Conservation (phyloP, 352 stramenopile species). For the Lagenidium sp. region DNA sequence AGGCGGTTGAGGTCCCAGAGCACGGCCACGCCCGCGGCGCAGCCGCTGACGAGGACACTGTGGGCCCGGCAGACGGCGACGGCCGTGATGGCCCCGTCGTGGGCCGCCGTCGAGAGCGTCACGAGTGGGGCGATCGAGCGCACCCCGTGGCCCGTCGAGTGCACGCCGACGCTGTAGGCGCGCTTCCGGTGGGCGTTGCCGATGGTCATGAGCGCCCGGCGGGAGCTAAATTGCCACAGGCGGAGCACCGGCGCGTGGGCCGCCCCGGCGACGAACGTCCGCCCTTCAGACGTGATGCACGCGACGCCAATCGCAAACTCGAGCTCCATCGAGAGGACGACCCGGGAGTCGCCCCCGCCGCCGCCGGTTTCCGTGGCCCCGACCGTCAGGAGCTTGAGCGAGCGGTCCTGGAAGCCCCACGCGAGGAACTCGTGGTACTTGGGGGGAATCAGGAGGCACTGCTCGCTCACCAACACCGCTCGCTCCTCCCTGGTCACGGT, state of each 20-base stretch:
- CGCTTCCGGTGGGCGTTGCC: slow-evolving; percentile 6
- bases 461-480: slow-evolving; percentile 24
- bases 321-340: slow-evolving; percentile 49
- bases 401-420: slow-evolving; percentile 59
- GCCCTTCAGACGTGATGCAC: slow-evolving; percentile 50
- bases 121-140: slow-evolving; percentile 32
- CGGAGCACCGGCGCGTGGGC: slow-evolving; percentile 32
- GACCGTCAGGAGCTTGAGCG: slow-evolving; percentile 46
- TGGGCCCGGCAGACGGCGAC: slow-evolving; percentile 49
- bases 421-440: slow-evolving; percentile 56
- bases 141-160: slow-evolving; percentile 13
- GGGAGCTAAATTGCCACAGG: slow-evolving; percentile 33
- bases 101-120: slow-evolving; percentile 31
- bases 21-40: slow-evolving; percentile 33
- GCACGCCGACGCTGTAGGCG: slow-evolving; percentile 22
- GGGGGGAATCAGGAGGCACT: slow-evolving; percentile 53
- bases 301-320: slow-evolving; percentile 41
- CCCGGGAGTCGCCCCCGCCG: slow-evolving; percentile 43
- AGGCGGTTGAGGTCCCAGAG: slow-evolving; percentile 72
- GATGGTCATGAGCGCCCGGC: slow-evolving; percentile 17
- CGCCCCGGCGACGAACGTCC: slow-evolving; percentile 45
- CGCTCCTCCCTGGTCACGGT: slow-evolving; percentile 42
- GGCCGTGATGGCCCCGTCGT: slow-evolving; percentile 30
- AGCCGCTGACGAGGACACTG: slow-evolving; percentile 59
- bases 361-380: slow-evolving; percentile 29